phyloP scores from a whole-genome alignment of 768 basidiomycete species.

The Mycena kentingensis region DNA sequence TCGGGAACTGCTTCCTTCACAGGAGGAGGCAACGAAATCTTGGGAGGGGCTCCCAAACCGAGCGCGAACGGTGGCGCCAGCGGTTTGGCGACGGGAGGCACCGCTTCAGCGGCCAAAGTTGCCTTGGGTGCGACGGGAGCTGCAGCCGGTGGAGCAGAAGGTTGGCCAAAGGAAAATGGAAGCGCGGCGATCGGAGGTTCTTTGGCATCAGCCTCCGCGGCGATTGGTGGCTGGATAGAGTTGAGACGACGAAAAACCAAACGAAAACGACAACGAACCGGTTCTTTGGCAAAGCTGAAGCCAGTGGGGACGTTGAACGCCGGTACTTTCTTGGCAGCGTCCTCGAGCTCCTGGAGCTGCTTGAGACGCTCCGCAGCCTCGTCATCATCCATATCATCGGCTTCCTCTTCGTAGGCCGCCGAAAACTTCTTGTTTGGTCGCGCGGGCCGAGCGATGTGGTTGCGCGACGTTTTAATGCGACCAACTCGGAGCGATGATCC shows the following conservation, averaged over 20 bases:
- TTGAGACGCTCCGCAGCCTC: constrained; percentile 42
- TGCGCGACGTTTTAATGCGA: constrained; percentile 55
- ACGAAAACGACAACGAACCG: constrained; percentile 33
- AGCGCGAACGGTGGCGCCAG: neutral
- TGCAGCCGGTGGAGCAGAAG: constrained; percentile 20
- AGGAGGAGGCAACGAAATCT: constrained; percentile 7
- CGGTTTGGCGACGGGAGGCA: constrained; percentile 1
- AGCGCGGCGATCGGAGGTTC: constrained; percentile 67
- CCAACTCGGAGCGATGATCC: constrained; percentile 69
- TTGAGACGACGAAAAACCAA: neutral
- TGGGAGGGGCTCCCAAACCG: constrained; percentile 3
- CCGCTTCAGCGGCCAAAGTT: constrained; percentile 20
- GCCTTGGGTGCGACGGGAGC: constrained; percentile 16
- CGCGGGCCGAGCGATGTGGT: constrained; percentile 61
- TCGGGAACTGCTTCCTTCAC: neutral
- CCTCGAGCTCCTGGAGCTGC: constrained; percentile 52
- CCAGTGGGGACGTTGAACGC: constrained; percentile 60
- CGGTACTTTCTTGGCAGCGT: constrained; percentile 56
- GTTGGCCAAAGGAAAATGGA: constrained; percentile 64
- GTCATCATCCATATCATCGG: constrained; percentile 50
- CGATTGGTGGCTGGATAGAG: constrained; percentile 34
- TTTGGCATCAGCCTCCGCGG: constrained; percentile 50
- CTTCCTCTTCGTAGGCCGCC: constrained; percentile 57
- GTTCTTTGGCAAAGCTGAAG: constrained; percentile 70
- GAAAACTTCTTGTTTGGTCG: constrained; percentile 60